phyloP scores from a whole-genome alignment of 257 asterid species.

The Solanum paucissectum region DNA sequence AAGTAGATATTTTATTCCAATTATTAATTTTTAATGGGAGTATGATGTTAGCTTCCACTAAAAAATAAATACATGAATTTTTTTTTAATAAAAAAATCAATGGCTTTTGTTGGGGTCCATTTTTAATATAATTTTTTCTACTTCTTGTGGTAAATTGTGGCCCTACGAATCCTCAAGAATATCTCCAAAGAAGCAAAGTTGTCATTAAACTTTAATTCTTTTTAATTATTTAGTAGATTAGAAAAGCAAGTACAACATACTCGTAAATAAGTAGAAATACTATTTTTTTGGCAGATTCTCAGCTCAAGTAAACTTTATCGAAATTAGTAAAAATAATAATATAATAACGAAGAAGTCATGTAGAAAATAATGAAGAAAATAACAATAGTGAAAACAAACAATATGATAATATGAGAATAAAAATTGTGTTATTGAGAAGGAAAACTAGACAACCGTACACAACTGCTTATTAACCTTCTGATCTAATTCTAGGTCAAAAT shows the following conservation, averaged over 20 bases:
- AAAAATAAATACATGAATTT: not conserved
- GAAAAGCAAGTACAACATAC: not conserved
- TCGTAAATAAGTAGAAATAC: not conserved
- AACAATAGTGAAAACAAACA: not conserved
- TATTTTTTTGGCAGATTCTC: rapidly evolving
- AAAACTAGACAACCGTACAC: not conserved
- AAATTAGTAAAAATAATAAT: not conserved
- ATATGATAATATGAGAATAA: not conserved
- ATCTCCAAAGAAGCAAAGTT: not conserved
- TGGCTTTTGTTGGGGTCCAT: not conserved
- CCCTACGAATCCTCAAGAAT: not conserved
- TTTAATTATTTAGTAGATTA: not conserved
- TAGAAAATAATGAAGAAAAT: not conserved
- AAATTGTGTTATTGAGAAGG: not conserved
- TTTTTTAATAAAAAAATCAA: not conserved
- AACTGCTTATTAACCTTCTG: not conserved
- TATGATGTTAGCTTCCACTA: constrained; percentile 1
- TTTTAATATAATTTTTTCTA: not conserved
- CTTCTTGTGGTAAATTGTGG: not conserved
- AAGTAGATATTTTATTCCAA: not conserved
- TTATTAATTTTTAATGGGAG: constrained; percentile 1
- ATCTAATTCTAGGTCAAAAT: too few species aligned
- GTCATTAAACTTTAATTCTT: not conserved
- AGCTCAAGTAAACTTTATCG: not conserved
- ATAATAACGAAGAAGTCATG: rapidly evolving